Percentiles rank a stretch among this genome's conserved stretches.
phyloP scores from a whole-genome alignment of 208 protist species.

The Trypanosoma platydactyli region DNA sequence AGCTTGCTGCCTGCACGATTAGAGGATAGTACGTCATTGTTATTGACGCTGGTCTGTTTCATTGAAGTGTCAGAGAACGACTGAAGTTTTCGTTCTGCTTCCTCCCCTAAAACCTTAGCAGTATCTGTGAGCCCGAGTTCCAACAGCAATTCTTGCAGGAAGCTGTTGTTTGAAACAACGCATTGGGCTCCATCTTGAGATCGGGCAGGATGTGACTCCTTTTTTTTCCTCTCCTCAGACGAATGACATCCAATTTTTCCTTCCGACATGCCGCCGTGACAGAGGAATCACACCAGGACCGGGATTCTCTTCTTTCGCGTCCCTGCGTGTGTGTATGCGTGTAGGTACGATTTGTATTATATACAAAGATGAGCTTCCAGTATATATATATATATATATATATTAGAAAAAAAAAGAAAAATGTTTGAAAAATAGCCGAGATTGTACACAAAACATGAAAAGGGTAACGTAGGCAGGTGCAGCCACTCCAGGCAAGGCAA shows the following conservation, averaged over 20 bases:
- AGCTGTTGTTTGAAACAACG: background rate
- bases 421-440: background rate
- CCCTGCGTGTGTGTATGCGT: background rate
- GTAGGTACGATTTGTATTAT: too few relatives aligned
- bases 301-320: background rate
- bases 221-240: background rate
- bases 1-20: too few relatives aligned
- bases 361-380: too few relatives aligned
- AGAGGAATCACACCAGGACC: too few relatives aligned
- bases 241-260: background rate
- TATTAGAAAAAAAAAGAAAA: slow-evolving; percentile 10
- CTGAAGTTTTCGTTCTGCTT: slow-evolving; percentile 34
- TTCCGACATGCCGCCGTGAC: slow-evolving; percentile 6
- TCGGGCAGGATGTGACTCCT: background rate
- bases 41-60: background rate
- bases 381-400: too few relatives aligned
- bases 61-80: background rate
- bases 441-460: slow-evolving; percentile 17
- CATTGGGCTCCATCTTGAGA: background rate
- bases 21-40: too few relatives aligned
- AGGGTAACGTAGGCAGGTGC: too few relatives aligned
- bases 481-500: too few relatives aligned
- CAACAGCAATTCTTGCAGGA: slow-evolving; percentile 40
- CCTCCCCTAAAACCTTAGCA: slow-evolving; percentile 42
- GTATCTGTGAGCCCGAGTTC: slow-evolving; percentile 56